Evolutionary conservation across 257 asterid species (phyloP), one percentile per base, ranked within the genome.

Genomic region (Agastache rugosa): DNA sequence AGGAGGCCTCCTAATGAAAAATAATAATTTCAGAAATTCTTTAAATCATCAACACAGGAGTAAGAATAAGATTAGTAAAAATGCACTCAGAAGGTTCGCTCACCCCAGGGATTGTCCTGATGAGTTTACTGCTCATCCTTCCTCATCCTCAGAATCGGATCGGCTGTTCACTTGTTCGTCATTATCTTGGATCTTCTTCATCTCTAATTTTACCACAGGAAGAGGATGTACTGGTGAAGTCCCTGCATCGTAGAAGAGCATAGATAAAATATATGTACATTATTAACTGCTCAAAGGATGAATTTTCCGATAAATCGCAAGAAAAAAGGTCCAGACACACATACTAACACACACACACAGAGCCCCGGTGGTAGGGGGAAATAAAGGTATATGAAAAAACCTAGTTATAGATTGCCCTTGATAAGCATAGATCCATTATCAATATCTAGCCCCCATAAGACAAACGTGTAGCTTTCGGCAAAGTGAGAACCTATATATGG

Each of bases 161-260:
- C 69, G 14, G 63, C 59, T 19, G 22, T 75, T 55, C 48, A 62
- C 68, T 15, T 35, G 51, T 29, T 69, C 48, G 10, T 63, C 78
- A 60, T 71, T 27, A 27, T 53, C 75, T 27, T 69, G 75, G 66
- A 54, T 23, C 44, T 72, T 62, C 60, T 72, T 67, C 60, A 69
- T 48, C 71, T 75, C 81, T 27, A 67, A 41, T 55, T 68, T 74
- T 55, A 75, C 58, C 48, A 72, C 42, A 11, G 83, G 81, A 72
- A 79, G 45, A 7, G 74, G 81, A 68, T 82, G 79, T 54, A 54
- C n/a, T 4, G 88, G 82, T 29, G 78, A 70, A 59, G 82, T 76
- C 54, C 82, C 88, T 84, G 80, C 70, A 75, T 27, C 58, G 55
- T 6, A 7, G 34, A 16, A 60, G 45, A 41, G 53, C 73, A 41